Evolutionary conservation across 441 rosid species (phyloP).

Genomic region (Capsella rubella): DNA sequence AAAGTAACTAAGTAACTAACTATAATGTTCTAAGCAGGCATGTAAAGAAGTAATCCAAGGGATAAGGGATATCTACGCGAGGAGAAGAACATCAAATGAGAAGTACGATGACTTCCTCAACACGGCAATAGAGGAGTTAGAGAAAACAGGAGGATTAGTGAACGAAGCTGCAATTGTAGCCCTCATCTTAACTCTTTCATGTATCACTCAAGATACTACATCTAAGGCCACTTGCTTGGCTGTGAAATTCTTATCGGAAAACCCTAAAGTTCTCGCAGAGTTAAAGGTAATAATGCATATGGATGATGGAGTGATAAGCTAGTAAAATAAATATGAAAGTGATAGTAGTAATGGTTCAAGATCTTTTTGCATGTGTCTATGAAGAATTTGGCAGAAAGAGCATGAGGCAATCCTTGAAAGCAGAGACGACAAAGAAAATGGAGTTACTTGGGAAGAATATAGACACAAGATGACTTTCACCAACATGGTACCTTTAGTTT

Average conservation of each 20-base stretch:
- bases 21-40: constrained; percentile 4
- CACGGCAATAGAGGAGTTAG: constrained; percentile 16
- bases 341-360: neutral
- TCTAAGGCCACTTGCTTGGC: constrained; percentile 33
- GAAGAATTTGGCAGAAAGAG: neutral
- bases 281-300: constrained; percentile 22
- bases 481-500: neutral
- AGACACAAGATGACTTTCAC: constrained; percentile 5
- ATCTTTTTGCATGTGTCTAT: neutral
- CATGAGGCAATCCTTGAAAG: neutral
- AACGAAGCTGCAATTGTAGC: neutral
- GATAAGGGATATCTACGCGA: constrained; percentile 5
- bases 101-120: constrained; percentile 35
- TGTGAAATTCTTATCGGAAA: constrained; percentile 31
- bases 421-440: neutral
- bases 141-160: constrained; percentile 26
- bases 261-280: constrained; percentile 34
- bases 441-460: neutral
- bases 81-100: constrained; percentile 19
- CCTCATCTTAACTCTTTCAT: constrained; percentile 21
- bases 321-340: neutral
- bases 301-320: neutral
- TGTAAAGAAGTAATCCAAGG: neutral
- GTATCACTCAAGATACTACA: constrained; percentile 21
- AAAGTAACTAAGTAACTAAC: neutral